Conservation (phyloP, 345 rosid genomes). For the Pistacia integerrima region DNA sequence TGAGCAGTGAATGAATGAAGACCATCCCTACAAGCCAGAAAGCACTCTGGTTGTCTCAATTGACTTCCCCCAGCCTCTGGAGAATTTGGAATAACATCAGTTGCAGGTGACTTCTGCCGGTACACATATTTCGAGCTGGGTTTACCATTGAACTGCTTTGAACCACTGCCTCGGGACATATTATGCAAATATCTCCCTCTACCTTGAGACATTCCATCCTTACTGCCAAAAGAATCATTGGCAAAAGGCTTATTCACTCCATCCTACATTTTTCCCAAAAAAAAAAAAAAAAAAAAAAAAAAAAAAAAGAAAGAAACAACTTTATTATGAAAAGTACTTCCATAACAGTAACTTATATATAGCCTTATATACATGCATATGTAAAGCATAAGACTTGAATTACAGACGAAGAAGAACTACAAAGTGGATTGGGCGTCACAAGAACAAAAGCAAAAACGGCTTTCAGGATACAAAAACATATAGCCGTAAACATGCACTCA, state of each 20-base stretch:
- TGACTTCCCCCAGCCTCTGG: not conserved
- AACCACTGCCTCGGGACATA: not conserved
- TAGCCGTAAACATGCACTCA: too few relatives aligned
- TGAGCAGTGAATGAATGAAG: not conserved
- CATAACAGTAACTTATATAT: not conserved
- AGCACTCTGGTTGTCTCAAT: not conserved
- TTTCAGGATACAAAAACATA: too few relatives aligned
- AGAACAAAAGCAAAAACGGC: too few relatives aligned
- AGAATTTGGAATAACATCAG: conserved; percentile 4
- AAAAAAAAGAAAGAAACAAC: too few relatives aligned
- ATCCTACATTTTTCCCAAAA: conserved; percentile 13
- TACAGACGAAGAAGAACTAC: too few relatives aligned
- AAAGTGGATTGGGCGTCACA: too few relatives aligned
- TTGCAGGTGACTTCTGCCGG: conserved; percentile 14
- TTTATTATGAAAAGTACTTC: not conserved
- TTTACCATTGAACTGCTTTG: conserved; percentile 1
- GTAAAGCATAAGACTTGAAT: too few relatives aligned
- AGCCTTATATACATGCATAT: too few relatives aligned
- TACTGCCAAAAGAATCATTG: conserved; percentile 15
- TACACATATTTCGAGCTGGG: not conserved
- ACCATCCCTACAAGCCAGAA: not conserved
- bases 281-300: not conserved
- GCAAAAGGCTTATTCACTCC: conserved; percentile 19
- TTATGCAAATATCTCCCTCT: conserved; percentile 17
- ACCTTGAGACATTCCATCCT: conserved; percentile 16